phyloP scores from a whole-genome alignment of 1,139 yeast species.

The Magnusiomyces magnusii region DNA sequence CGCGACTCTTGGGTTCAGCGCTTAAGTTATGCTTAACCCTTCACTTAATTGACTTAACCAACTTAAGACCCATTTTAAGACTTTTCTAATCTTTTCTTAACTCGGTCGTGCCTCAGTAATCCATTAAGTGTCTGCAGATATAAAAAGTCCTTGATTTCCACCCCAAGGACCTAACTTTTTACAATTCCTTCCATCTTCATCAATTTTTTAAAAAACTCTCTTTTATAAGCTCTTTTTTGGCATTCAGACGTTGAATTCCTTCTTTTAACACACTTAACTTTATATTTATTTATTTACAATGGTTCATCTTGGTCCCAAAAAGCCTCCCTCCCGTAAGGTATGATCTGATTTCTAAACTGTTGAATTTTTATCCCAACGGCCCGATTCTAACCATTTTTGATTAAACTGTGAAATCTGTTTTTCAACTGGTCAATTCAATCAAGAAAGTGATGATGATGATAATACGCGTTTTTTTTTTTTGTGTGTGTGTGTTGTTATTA shows the following conservation, averaged over 20 bases:
- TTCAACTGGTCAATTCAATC: too few relatives aligned
- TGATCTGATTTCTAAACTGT: neutral
- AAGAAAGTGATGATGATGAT: too few relatives aligned
- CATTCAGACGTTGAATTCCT: neutral
- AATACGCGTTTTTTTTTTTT: too few relatives aligned
- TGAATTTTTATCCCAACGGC: neutral
- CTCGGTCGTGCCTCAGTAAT: neutral
- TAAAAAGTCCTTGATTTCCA: neutral
- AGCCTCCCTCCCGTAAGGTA: slow-evolving; percentile 71
- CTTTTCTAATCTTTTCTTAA: neutral
- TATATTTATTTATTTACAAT: slow-evolving; percentile 30
- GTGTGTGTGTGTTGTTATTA: too few relatives aligned
- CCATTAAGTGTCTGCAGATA: neutral
- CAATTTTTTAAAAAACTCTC: neutral
- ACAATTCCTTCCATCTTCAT: neutral
- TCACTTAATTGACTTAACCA: too few relatives aligned
- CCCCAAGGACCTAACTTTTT: too few relatives aligned
- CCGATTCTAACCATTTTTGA: too few relatives aligned
- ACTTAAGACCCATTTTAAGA: neutral
- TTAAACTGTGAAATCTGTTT: too few relatives aligned
- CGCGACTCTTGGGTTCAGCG: neutral
- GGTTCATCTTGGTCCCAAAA: slow-evolving; percentile 83
- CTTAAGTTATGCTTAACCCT: neutral
- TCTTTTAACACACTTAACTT: neutral
- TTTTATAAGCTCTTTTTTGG: neutral